phyloP scores from a whole-genome alignment of 148 eudicot genomes.

The Fagopyrum homotropicum region DNA sequence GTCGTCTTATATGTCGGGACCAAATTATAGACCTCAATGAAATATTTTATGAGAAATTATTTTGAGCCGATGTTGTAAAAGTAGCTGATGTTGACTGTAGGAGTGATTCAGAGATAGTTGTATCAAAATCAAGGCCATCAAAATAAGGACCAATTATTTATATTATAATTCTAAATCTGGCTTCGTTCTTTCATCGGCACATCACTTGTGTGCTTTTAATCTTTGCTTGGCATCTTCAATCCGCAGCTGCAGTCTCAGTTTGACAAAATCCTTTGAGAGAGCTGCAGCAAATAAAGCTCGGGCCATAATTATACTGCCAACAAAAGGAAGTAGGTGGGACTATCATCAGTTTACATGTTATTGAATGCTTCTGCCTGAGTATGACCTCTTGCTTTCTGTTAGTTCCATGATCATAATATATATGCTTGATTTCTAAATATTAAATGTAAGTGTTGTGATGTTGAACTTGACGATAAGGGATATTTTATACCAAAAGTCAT shows the following conservation, averaged over 20 bases:
- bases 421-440: background rate
- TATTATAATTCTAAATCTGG: background rate
- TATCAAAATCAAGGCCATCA: background rate
- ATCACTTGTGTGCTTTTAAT: background rate
- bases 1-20: background rate
- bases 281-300: conserved; percentile 97
- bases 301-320: conserved; percentile 74
- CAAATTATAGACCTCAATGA: background rate
- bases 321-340: conserved; percentile 74
- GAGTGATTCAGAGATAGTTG: background rate
- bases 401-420: background rate
- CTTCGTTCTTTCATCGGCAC: background rate
- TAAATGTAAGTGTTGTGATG: background rate
- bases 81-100: background rate
- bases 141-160: background rate
- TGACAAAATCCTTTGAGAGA: conserved; percentile 85
- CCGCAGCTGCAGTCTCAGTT: conserved; percentile 77
- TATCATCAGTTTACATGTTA: conserved; percentile 9
- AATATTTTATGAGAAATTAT: background rate
- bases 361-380: background rate
- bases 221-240: conserved; percentile 16
- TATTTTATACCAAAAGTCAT: too few relatives aligned
- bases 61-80: background rate
- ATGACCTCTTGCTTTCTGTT: background rate
- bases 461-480: background rate